Evolutionary conservation across 345 rosid genomes (phyloP).

Genomic region (Syzygium oleosum): DNA sequence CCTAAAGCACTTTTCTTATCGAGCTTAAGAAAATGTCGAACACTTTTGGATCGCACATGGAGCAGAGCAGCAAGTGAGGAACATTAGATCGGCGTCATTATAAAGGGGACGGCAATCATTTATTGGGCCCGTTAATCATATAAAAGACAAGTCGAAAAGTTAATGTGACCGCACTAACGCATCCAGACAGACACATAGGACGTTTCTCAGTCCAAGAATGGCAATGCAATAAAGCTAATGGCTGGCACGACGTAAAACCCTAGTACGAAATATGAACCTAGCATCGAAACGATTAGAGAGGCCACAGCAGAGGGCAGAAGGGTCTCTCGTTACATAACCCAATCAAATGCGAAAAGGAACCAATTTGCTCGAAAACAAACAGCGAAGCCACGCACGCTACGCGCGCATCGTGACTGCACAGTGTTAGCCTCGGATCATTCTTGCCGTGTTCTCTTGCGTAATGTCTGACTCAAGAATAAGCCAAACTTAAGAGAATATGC

Average conservation of each 20-base stretch:
- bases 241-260: not conserved
- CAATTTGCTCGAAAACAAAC: not conserved
- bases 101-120: not conserved
- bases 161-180: not conserved
- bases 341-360: not conserved
- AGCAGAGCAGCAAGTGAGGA: not conserved
- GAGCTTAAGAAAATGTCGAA: not conserved
- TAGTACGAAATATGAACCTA: not conserved
- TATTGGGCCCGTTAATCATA: not conserved
- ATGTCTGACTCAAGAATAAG: not conserved
- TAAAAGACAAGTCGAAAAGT: not conserved
- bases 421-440: not conserved
- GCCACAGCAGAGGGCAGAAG: not conserved
- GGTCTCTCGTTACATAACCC: not conserved
- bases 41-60: not conserved
- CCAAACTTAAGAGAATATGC: not conserved
- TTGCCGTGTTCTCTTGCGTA: not conserved
- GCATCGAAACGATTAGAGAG: not conserved
- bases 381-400: not conserved
- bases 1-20: not conserved
- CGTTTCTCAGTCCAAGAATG: not conserved
- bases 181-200: not conserved
- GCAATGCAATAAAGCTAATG: not conserved
- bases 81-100: not conserved
- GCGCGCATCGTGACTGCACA: not conserved